Conservation (phyloP, 164 flowering plant genomes). For the Annona squamosa region DNA sequence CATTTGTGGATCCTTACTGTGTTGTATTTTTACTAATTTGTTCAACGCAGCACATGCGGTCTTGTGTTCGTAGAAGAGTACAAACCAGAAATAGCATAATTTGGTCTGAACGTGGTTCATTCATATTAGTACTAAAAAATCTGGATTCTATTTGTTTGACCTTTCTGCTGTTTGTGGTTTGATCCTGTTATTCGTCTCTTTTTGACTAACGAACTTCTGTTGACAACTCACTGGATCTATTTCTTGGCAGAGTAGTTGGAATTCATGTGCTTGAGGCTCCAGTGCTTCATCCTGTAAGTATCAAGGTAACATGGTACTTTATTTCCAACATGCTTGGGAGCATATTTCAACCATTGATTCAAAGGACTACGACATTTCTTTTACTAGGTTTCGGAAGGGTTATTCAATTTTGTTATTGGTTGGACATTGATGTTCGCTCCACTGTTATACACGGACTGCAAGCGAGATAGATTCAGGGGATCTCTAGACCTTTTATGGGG, state of each 20-base stretch:
- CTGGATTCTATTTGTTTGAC: background rate
- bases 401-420: conserved; percentile 92
- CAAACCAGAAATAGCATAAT: background rate
- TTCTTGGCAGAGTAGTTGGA: conserved; percentile 81
- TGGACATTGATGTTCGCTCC: conserved; percentile 98
- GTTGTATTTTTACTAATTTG: background rate
- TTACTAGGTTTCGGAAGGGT: conserved; percentile 71
- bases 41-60: background rate
- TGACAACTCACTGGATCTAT: conserved; percentile 11
- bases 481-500: conserved; percentile 88
- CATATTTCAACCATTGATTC: background rate
- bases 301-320: conserved; percentile 28
- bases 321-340: conserved; percentile 4
- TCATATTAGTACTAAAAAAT: background rate
- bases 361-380: conserved; percentile 1
- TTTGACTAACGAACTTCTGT: conserved; percentile 11
- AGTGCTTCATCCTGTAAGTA: conserved; percentile 79
- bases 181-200: background rate
- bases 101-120: background rate
- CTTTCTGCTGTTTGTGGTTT: background rate
- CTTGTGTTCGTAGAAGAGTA: background rate
- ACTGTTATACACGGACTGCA: conserved; percentile 68
- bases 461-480: conserved; percentile 60
- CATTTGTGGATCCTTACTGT: background rate
- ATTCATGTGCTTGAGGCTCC: conserved; percentile 73